Evolutionary conservation across 2,329 filamentous ascomycete species (phyloP).

Genomic region (Tothia fuscella): DNA sequence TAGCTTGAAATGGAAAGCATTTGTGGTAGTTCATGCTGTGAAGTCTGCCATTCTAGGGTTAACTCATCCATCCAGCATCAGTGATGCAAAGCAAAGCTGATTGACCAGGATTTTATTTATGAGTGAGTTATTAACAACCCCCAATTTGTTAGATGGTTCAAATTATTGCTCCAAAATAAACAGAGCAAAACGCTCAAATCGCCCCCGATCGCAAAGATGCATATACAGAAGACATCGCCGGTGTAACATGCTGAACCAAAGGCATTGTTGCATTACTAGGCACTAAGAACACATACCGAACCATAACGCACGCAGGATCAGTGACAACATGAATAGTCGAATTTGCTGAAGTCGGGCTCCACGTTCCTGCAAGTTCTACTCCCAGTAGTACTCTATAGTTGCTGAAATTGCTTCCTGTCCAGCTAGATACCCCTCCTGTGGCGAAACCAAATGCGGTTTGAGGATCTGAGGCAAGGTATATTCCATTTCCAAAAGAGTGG

Average conservation of each 20-base stretch:
- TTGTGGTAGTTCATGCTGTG: no score
- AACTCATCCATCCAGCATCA: no score
- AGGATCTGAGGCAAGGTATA: constrained; percentile 23
- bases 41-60: no score
- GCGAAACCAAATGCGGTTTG: constrained; percentile 18
- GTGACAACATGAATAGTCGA: constrained; percentile 19
- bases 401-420: constrained; percentile 18
- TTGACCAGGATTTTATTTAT: no score
- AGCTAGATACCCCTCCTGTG: constrained; percentile 14
- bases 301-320: constrained; percentile 20
- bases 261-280: constrained; percentile 14
- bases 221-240: constrained; percentile 16
- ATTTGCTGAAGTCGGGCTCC: constrained; percentile 9
- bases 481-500: constrained; percentile 21
- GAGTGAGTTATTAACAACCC: no score
- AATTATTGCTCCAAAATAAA: no score
- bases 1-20: no score
- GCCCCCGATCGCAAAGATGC: constrained; percentile 15
- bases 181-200: constrained; percentile 12
- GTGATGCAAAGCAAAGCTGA: no score
- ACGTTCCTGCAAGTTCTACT: constrained; percentile 19
- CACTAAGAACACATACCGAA: constrained; percentile 24
- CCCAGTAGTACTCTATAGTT: constrained; percentile 21
- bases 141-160: no score
- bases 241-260: constrained; percentile 13